These are phyloP conservation scores for Micractinium conductrix DNA, from an alignment of 139 green algal species.

Conservation along the genomic window DNA sequence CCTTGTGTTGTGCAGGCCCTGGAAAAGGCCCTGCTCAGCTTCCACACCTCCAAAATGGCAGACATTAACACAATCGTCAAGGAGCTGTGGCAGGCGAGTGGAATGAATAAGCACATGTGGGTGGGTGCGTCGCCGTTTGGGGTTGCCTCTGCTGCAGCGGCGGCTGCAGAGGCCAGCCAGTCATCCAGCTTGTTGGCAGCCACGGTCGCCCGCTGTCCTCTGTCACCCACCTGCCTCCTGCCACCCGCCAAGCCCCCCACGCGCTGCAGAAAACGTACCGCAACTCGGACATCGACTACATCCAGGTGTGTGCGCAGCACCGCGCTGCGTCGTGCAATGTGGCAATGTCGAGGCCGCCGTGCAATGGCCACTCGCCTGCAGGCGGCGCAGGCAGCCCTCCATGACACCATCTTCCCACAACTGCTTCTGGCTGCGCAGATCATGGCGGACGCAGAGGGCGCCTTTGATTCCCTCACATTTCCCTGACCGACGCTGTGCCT, in stretches of 20 bases:
- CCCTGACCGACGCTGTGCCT: neutral
- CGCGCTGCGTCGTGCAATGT: too few species aligned
- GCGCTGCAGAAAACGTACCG: constrained; percentile 99
- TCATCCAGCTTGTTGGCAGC: too few species aligned
- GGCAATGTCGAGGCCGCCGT: too few species aligned
- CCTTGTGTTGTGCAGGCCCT: constrained; percentile 69
- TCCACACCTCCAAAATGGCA: constrained; percentile 96
- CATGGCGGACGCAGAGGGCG: constrained; percentile 75
- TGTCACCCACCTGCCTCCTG: too few species aligned
- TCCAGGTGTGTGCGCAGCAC: constrained; percentile 63
- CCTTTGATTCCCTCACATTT: neutral
- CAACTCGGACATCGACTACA: constrained; percentile 95
- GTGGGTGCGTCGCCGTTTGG: too few species aligned
- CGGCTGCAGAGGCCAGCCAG: too few species aligned
- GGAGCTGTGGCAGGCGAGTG: constrained; percentile 99
- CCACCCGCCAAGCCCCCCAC: too few species aligned
- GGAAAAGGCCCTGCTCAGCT: constrained; percentile 94
- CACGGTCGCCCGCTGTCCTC: too few species aligned
- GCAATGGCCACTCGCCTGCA: too few species aligned
- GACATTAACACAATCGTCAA: constrained; percentile 98
- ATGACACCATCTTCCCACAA: neutral
- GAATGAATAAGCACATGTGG: too few species aligned
- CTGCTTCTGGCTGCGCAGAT: constrained; percentile 43
- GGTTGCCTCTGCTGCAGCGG: too few species aligned
- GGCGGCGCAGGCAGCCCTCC: too few species aligned